Evolutionary conservation across 2,329 filamentous ascomycete genomes (phyloP).

Genomic region (Fusarium drepaniforme): DNA sequence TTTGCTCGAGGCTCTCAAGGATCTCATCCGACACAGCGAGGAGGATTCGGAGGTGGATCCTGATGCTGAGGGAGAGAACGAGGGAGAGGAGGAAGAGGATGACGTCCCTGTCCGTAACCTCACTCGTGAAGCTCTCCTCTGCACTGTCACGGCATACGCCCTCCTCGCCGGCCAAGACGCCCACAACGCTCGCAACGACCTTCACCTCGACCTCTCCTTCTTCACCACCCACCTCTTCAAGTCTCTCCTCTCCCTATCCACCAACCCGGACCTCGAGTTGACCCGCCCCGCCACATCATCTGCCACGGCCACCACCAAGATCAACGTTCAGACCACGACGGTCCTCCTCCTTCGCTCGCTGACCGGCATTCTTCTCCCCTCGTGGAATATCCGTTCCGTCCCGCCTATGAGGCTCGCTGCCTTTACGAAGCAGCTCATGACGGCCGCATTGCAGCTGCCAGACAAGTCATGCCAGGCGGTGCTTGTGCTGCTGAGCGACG

Average conservation of each 20-base stretch:
- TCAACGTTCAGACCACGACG: constrained; percentile 96
- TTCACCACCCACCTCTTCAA: constrained; percentile 96
- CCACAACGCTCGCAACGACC: constrained; percentile 81
- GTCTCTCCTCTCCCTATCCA: constrained; percentile 80
- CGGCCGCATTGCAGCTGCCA: constrained; percentile 83
- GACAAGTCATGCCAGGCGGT: constrained; percentile 90
- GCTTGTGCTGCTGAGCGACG: constrained; percentile 80
- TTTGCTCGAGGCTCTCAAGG: constrained; percentile 91
- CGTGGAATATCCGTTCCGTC: constrained; percentile 77
- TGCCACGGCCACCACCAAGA: constrained; percentile 67
- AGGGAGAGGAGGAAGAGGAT: constrained; percentile 58
- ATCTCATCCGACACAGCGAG: constrained; percentile 85
- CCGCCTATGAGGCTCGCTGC: constrained; percentile 89
- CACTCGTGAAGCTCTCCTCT: constrained; percentile 89
- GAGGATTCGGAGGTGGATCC: constrained; percentile 62
- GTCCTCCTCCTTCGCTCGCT: constrained; percentile 91
- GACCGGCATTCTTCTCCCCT: constrained; percentile 82
- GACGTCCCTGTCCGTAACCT: constrained; percentile 72
- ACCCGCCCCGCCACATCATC: constrained; percentile 60
- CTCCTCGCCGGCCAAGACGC: constrained; percentile 94
- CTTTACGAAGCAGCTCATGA: constrained; percentile 92
- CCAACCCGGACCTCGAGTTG: constrained; percentile 89
- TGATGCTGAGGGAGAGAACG: constrained; percentile 58
- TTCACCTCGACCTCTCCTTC: constrained; percentile 93
- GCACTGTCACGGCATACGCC: constrained; percentile 96